A percentile compares a stretch with the other conserved stretches of the same genome.
Conservation (phyloP, 352 stramenopile species). For the Hyaloperonospora arabidopsidis region DNA sequence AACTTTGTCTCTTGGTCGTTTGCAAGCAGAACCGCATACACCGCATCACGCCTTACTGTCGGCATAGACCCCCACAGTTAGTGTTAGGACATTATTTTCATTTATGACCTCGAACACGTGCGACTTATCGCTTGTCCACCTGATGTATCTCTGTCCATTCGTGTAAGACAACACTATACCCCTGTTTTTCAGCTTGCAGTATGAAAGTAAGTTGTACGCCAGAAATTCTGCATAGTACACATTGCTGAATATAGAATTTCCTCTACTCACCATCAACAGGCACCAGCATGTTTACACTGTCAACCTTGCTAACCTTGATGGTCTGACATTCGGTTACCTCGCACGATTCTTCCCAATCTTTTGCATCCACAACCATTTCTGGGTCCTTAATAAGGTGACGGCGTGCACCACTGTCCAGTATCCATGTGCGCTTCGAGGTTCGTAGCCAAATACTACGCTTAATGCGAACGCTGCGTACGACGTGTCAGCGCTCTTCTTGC, state of each 20-base stretch:
- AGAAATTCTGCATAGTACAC: neutral
- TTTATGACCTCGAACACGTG: neutral
- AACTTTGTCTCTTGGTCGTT: no score
- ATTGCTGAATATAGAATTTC: neutral
- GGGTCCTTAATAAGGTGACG: neutral
- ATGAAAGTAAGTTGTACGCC: conserved; percentile 2
- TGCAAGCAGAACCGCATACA: neutral
- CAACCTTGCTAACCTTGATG: neutral
- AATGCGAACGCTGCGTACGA: neutral
- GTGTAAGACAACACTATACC: neutral
- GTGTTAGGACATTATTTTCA: neutral
- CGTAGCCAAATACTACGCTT: neutral
- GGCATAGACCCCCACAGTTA: neutral
- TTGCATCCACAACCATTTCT: neutral
- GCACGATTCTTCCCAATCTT: neutral
- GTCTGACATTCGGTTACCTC: neutral
- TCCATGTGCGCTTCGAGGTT: neutral
- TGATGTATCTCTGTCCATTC: neutral
- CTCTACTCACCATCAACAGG: neutral
- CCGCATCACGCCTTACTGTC: neutral
- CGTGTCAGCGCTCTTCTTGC: neutral
- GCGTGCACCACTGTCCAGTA: neutral
- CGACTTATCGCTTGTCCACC: neutral
- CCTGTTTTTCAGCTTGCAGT: neutral
- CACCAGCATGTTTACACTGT: neutral